Evolutionary conservation across 192 early-diverging fungal species (phyloP).

Genomic region (Coemansia sp.): DNA sequence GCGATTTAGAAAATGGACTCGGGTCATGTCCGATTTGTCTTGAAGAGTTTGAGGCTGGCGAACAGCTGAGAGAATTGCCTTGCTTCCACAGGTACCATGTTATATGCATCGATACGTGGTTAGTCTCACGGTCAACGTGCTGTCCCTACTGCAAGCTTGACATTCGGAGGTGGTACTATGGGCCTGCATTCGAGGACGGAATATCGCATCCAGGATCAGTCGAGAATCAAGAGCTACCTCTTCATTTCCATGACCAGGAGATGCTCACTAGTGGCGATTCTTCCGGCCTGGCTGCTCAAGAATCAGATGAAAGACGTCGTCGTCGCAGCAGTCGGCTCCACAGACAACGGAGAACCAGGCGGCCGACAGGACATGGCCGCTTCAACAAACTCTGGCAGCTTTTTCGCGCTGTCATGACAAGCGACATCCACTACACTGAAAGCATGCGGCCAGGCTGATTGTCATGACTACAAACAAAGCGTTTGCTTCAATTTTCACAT

Average conservation of each 20-base stretch:
- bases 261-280: not conserved
- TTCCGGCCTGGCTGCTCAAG: not conserved
- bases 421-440: slow-evolving; percentile 3
- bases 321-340: not conserved
- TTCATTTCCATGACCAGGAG: slow-evolving; percentile 17
- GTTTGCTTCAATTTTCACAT: not conserved
- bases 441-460: slow-evolving; percentile 1
- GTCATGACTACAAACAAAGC: not conserved
- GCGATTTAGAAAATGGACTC: slow-evolving; percentile 22
- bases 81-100: slow-evolving; percentile 69
- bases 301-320: not conserved
- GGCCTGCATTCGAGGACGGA: slow-evolving; percentile 28
- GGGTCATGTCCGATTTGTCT: slow-evolving; percentile 70
- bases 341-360: not conserved
- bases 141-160: slow-evolving; percentile 57
- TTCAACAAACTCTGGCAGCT: not conserved
- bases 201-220: slow-evolving; percentile 7
- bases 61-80: slow-evolving; percentile 63
- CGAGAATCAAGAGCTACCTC: slow-evolving; percentile 1
- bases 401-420: not conserved
- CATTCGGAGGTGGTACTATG: slow-evolving; percentile 50
- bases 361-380: not conserved
- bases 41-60: slow-evolving; percentile 65
- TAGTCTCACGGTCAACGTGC: slow-evolving; percentile 55
- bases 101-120: slow-evolving; percentile 65